Evolutionary conservation across 345 rosid species (phyloP), one percentile per base, ranked within the genome.

Genomic region (Populus nigra): DNA sequence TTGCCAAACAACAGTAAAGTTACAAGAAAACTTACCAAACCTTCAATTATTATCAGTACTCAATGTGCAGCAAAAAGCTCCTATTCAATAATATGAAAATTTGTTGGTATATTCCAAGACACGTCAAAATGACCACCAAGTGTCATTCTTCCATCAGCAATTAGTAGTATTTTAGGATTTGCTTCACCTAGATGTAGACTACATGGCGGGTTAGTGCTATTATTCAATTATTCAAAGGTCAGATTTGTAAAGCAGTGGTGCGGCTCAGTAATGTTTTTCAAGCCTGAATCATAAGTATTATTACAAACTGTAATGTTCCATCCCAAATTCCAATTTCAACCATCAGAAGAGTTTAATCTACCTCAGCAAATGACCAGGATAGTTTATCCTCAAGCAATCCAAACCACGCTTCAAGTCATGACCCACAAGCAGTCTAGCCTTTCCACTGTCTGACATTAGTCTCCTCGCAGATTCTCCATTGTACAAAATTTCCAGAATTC

Each of bases 351-450:
- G 20, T 17, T 62, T 43, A 57, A 35, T 17, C 22, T 82, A 93
- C 97, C 97, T 91, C 85, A 85, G 74, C 87, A 91, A 63, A 76
- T 86, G 89, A 73, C 73, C 78, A 69, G 96, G 94, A 71, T 93
- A 93, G 35, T 74, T 70, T 73, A 91, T 85, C 77, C 86, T 82
- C 86, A 93, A 84, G 87, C 93, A 87, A 55, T 83, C 83, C 83
- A 93, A 76, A 83, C 91, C 93, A 82, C 87, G 90, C 73, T 80
- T 85, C 55, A 93, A 73, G 65, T 76, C 86, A 85, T 93, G 96
- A 50, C 94, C 97, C 65, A 90, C 96, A 74, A 93, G 93, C 84
- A 93, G 88, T 74, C 76, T 81, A 75, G 85, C 89, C 69, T 73
- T 90, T 77, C 88, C 88, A 47, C 88, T 94, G 75, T 80, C 81